phyloP scores from a whole-genome alignment of 352 stramenopile species.

The Globisporangium viniferum region DNA sequence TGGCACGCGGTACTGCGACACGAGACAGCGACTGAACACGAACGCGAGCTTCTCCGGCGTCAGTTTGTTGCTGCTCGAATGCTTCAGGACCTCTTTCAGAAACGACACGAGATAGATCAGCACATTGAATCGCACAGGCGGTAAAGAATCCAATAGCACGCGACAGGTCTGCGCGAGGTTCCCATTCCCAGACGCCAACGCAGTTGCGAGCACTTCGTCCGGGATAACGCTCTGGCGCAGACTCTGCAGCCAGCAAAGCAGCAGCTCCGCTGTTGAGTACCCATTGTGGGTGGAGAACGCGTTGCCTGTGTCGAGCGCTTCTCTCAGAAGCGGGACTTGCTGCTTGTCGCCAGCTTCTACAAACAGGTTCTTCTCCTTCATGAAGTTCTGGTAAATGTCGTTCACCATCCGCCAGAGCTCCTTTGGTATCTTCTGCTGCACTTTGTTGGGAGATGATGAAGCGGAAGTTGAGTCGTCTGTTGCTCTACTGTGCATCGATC shows the following conservation, averaged over 20 bases:
- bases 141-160: slow-evolving; percentile 73
- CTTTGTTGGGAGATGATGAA: slow-evolving; percentile 12
- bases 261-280: slow-evolving; percentile 89
- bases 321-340: slow-evolving; percentile 69
- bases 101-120: slow-evolving; percentile 98
- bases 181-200: slow-evolving; percentile 50
- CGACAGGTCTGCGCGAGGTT: slow-evolving; percentile 81
- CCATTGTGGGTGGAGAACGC: slow-evolving; percentile 79
- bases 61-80: slow-evolving; percentile 54
- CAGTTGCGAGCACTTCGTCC: slow-evolving; percentile 67
- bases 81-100: slow-evolving; percentile 91
- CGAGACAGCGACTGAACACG: slow-evolving; percentile 72
- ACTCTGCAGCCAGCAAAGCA: slow-evolving; percentile 90
- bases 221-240: slow-evolving; percentile 90
- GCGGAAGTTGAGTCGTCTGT: slow-evolving; percentile 12
- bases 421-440: slow-evolving; percentile 89
- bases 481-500: slow-evolving; percentile 1
- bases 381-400: slow-evolving; percentile 86
- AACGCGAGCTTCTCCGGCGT: slow-evolving; percentile 71
- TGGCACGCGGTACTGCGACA: slow-evolving; percentile 40
- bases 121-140: slow-evolving; percentile 94
- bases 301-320: slow-evolving; percentile 92
- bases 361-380: slow-evolving; percentile 83
- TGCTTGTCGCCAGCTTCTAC: slow-evolving; percentile 64
- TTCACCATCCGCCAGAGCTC: slow-evolving; percentile 98